Conservation (phyloP, 2,329 filamentous ascomycete species). For the Pyrenophora seminiperda region DNA sequence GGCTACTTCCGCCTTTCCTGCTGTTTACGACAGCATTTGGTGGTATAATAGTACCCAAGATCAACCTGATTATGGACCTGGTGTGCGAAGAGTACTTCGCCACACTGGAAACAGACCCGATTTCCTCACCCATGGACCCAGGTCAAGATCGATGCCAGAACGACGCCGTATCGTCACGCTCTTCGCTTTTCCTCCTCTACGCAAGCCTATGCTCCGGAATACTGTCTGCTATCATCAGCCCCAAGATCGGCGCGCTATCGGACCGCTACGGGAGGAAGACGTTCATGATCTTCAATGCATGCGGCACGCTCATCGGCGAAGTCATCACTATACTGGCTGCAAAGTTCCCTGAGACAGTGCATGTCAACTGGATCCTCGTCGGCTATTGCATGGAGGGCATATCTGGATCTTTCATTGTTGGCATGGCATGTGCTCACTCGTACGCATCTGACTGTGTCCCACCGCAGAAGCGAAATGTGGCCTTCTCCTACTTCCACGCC, state of each 20-base stretch:
- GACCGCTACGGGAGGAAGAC: slow-evolving; percentile 82
- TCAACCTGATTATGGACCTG: slow-evolving; percentile 83
- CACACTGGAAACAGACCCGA: slow-evolving; percentile 55
- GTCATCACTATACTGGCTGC: slow-evolving; percentile 78
- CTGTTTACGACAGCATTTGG: slow-evolving; percentile 87
- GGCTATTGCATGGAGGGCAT: slow-evolving; percentile 81
- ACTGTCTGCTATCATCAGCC: slow-evolving; percentile 79
- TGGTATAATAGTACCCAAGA: slow-evolving; percentile 80
- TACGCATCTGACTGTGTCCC: slow-evolving; percentile 90
- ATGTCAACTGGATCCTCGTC: slow-evolving; percentile 79
- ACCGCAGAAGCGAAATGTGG: slow-evolving; percentile 77
- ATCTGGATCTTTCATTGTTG: slow-evolving; percentile 85
- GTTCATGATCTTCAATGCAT: slow-evolving; percentile 73
- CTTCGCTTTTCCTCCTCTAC: slow-evolving; percentile 78
- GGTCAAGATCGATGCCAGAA: slow-evolving; percentile 72
- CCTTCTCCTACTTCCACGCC: slow-evolving; percentile 88
- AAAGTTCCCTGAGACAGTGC: slow-evolving; percentile 71
- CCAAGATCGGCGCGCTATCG: slow-evolving; percentile 81
- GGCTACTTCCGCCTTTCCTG: slow-evolving; percentile 80
- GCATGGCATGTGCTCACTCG: slow-evolving; percentile 77
- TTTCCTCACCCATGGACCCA: slow-evolving; percentile 38
- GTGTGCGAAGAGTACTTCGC: slow-evolving; percentile 84
- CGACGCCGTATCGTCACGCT: slow-evolving; percentile 75
- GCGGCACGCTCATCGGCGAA: slow-evolving; percentile 76
- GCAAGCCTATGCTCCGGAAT: slow-evolving; percentile 75